Evolutionary conservation across 1,284 basidiomycete genomes (phyloP).

Genomic region (Inonotus obliquus): DNA sequence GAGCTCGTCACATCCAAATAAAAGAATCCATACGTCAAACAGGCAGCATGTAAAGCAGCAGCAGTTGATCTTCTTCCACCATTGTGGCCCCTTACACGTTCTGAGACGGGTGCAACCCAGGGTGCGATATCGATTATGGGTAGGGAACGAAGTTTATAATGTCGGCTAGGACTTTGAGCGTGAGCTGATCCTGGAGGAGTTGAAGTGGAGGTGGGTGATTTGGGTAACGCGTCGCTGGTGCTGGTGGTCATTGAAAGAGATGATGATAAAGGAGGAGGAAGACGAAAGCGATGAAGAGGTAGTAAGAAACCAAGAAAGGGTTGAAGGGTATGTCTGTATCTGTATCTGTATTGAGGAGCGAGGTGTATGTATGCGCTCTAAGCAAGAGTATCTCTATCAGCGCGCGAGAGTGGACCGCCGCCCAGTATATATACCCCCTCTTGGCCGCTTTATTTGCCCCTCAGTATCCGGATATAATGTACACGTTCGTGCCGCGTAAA

Average conservation of each 20-base stretch:
- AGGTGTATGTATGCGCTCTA: no score
- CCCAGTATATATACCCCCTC: neutral
- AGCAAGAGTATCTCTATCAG: neutral
- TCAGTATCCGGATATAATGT: neutral
- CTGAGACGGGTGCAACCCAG: constrained; percentile 14
- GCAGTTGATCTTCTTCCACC: constrained; percentile 43
- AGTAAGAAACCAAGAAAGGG: neutral
- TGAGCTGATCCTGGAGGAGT: no score
- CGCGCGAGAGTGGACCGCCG: neutral
- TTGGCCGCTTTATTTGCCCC: neutral
- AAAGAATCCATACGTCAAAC: constrained; percentile 80
- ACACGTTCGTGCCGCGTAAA: neutral
- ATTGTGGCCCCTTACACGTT: constrained; percentile 37
- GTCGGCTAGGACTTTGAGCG: no score
- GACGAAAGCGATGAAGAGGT: neutral
- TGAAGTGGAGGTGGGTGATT: no score
- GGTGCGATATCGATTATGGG: constrained; percentile 39
- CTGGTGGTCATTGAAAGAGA: no score
- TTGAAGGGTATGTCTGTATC: no score
- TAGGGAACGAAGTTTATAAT: constrained; percentile 25
- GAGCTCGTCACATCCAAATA: constrained; percentile 70
- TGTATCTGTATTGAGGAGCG: no score
- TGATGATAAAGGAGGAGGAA: neutral
- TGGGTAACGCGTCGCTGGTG: no score
- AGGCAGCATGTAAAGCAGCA: constrained; percentile 65